Base-by-base conservation (phyloP, 139 green algal genomes). In the Zygnema circumcarinatum region DNA sequence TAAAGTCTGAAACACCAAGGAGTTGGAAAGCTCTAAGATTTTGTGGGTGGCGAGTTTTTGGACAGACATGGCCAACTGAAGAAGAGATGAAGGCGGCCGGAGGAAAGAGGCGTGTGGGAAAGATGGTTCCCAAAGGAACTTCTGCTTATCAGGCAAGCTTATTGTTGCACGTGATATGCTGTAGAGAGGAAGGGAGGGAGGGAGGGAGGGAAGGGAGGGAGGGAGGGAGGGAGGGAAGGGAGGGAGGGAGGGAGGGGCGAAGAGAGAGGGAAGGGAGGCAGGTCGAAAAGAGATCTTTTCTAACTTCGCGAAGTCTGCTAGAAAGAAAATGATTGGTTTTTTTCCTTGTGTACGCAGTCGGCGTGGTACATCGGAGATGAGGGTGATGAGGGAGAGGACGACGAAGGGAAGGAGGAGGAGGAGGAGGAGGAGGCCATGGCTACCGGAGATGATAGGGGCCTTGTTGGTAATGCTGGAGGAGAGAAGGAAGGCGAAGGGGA, bases 41-140 rank as follows among this genome's bases (percentile, higher is more conserved):
- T n/a, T n/a, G 2, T 67, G 2, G 3, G 2, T 25, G 0, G 29
- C 52, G 29, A 22, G 32, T 22, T 85, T 11, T 21, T 2, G 0
- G 38, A 90, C 96, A 98, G 93, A 98, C 96, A 31, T 98, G 96
- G 96, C 96, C 96, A 0, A 98, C 95, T 2, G 93, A 96, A 75
- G 93, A 96, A 90, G 95, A 97, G 90, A 86, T 96, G 82, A 16
- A 67, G 81, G 87, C 74, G 7, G 82, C 47, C 2, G 85, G 54
- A 74, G 39, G n/a, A 25, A 82, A 42, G 22, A 84, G 76, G 38
- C n/a, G n/a, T n/a, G n/a, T n/a, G n/a, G n/a, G n/a, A n/a, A 92
- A 91, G 88, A 81, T 92, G 52, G 86, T 96, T 53, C 92, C 95
- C 2, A 86, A 92, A 87, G 96, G 96, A 31, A 98, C 94, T 1